phyloP scores from a whole-genome alignment of 2,329 filamentous ascomycete genomes.

The Nannizzia gypsea region DNA sequence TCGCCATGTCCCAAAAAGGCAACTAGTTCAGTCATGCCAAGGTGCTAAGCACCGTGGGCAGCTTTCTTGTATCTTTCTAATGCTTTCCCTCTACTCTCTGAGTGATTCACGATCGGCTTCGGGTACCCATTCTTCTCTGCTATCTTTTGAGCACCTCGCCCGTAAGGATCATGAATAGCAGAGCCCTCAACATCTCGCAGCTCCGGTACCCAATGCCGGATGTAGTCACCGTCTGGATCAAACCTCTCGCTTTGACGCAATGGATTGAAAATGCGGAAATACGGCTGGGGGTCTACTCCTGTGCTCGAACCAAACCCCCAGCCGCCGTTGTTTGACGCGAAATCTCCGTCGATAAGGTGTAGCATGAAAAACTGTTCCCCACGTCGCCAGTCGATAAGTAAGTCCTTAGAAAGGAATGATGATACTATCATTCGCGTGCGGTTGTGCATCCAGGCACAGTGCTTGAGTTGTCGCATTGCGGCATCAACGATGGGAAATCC shows the following conservation, averaged over 20 bases:
- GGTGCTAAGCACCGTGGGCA: neutral
- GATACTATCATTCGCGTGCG: slow-evolving; percentile 73
- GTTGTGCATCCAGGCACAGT: slow-evolving; percentile 71
- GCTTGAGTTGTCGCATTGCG: slow-evolving; percentile 64
- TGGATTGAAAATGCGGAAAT: slow-evolving; percentile 85
- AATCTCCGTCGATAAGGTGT: slow-evolving; percentile 65
- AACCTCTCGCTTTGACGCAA: slow-evolving; percentile 77
- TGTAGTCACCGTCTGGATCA: slow-evolving; percentile 66
- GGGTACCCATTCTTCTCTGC: slow-evolving; percentile 63
- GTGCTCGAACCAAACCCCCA: slow-evolving; percentile 57
- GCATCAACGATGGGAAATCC: slow-evolving; percentile 79
- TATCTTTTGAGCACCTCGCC: slow-evolving; percentile 45
- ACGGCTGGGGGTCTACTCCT: slow-evolving; percentile 76
- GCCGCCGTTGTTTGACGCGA: slow-evolving; percentile 63
- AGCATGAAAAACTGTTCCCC: slow-evolving; percentile 79
- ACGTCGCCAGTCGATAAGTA: slow-evolving; percentile 71
- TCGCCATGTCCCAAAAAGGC: too few relatives aligned
- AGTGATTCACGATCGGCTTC: slow-evolving; percentile 62
- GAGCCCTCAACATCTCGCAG: slow-evolving; percentile 51
- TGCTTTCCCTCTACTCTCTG: slow-evolving; percentile 53
- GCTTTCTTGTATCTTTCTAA: slow-evolving; percentile 47
- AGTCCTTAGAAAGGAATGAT: slow-evolving; percentile 67
- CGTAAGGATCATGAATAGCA: slow-evolving; percentile 72
- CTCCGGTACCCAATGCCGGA: slow-evolving; percentile 72
- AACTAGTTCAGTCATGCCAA: too few relatives aligned